phyloP scores from a whole-genome alignment of 768 basidiomycete genomes.

The Lentinula raphanica region DNA sequence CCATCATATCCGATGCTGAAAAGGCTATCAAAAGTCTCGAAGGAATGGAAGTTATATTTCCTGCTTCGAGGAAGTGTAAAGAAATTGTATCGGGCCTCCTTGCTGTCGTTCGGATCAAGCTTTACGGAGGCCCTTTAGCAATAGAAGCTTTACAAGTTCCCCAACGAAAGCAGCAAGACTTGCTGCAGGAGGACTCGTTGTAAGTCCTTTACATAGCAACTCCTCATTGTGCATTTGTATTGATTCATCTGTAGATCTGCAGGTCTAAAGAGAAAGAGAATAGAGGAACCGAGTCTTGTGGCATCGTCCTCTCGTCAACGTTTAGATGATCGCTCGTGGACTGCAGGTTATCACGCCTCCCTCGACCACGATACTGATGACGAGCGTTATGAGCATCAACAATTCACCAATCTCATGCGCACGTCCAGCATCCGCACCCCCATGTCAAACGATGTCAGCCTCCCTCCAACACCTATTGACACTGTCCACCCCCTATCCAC shows the following conservation, averaged over 20 bases:
- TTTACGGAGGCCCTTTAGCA: conserved; percentile 12
- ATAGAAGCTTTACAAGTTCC: conserved; percentile 14
- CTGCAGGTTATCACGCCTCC: neutral
- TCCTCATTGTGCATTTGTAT: neutral
- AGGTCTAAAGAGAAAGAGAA: conserved; percentile 5
- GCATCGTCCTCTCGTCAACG: conserved; percentile 4
- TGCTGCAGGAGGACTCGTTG: neutral
- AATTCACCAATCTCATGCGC: conserved; percentile 3
- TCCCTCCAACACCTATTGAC: neutral
- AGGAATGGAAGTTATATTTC: conserved; percentile 13
- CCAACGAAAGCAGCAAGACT: neutral
- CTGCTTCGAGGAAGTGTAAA: conserved; percentile 12
- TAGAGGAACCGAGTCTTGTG: neutral
- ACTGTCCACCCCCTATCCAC: neutral
- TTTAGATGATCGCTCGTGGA: conserved; percentile 4
- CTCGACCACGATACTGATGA: neutral
- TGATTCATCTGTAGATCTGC: conserved; percentile 2
- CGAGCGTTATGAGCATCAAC: neutral
- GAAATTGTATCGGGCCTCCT: conserved; percentile 15
- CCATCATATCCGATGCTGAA: conserved; percentile 14
- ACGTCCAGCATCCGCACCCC: conserved; percentile 9
- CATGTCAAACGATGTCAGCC: conserved; percentile 1
- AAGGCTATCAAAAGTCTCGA: conserved; percentile 13
- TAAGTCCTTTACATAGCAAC: neutral
- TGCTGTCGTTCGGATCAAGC: conserved; percentile 12